These are phyloP conservation scores for Populus pruinosa DNA, from an alignment of 345 rosid genomes.

Conservation along the genomic window DNA sequence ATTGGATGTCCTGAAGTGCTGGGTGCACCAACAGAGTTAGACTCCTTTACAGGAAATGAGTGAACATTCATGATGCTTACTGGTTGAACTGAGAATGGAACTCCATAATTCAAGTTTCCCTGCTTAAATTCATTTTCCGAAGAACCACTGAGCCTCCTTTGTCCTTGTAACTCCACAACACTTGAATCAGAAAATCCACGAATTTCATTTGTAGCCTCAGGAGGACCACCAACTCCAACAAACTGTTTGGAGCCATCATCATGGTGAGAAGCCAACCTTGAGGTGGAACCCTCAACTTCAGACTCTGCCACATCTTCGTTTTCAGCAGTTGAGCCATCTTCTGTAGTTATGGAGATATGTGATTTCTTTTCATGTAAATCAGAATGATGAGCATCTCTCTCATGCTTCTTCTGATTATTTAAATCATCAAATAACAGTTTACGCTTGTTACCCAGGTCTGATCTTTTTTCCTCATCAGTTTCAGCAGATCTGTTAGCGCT, in stretches of 20 bases:
- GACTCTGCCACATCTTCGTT: conserved; percentile 96
- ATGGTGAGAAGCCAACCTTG: conserved; percentile 41
- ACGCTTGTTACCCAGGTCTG: conserved; percentile 57
- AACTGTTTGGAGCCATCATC: conserved; percentile 48
- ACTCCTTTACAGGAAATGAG: conserved; percentile 48
- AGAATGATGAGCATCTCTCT: conserved; percentile 44
- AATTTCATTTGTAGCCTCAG: conserved; percentile 48
- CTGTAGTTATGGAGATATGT: conserved; percentile 72
- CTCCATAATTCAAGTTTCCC: conserved; percentile 46
- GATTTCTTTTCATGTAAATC: conserved; percentile 65
- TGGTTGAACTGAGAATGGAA: conserved; percentile 56
- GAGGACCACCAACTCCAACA: conserved; percentile 38
- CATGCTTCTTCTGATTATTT: conserved; percentile 55
- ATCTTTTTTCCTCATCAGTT: conserved; percentile 51
- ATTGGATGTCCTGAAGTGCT: conserved; percentile 43
- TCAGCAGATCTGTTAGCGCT: conserved; percentile 39
- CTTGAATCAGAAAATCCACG: conserved; percentile 46
- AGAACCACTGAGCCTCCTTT: conserved; percentile 39
- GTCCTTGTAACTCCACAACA: conserved; percentile 37
- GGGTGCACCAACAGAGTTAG: conserved; percentile 43
- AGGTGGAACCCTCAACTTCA: conserved; percentile 81
- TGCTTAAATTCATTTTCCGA: conserved; percentile 49
- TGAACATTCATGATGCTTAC: conserved; percentile 40
- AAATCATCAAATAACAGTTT: conserved; percentile 58
- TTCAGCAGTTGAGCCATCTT: conserved; percentile 87